A percentile compares a stretch with the other conserved stretches of the same genome.
phyloP scores from a whole-genome alignment of 1,284 basidiomycete species.

The Tilletia caries region DNA sequence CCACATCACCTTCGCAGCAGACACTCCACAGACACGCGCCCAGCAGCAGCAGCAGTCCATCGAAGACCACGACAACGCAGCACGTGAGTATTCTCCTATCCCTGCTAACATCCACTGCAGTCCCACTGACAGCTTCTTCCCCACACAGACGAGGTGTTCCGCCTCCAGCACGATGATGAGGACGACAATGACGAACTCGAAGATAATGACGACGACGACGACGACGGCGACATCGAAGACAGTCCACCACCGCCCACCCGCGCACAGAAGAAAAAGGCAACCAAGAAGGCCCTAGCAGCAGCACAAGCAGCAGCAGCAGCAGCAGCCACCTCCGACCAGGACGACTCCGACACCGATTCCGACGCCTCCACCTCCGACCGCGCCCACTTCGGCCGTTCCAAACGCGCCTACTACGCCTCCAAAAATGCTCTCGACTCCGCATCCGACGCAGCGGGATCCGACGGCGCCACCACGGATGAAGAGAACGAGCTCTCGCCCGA shows the following conservation, averaged over 20 bases:
- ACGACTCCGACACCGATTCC: conserved; percentile 60
- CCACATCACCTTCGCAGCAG: conserved; percentile 66
- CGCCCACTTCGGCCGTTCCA: conserved; percentile 56
- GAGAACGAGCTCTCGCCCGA: conserved; percentile 54
- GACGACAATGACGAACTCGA: conserved; percentile 54
- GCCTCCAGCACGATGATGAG: conserved; percentile 18
- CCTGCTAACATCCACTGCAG: not conserved
- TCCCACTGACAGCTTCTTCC: not conserved
- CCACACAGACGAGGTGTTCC: not conserved
- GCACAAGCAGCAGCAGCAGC: too few species aligned
- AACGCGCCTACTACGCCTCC: conserved; percentile 49
- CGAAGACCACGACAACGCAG: conserved; percentile 57
- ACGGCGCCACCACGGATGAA: conserved; percentile 6
- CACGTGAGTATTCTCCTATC: conserved; percentile 48
- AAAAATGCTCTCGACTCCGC: conserved; percentile 49
- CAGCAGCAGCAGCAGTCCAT: conserved; percentile 44
- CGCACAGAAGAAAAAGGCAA: conserved; percentile 1
- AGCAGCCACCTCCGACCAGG: conserved; percentile 43
- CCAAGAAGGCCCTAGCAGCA: conserved; percentile 23
- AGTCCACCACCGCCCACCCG: conserved; percentile 18
- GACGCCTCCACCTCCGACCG: conserved; percentile 54
- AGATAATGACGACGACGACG: conserved; percentile 30
- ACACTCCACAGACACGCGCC: not conserved
- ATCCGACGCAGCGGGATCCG: conserved; percentile 21
- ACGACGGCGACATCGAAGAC: conserved; percentile 15